Conservation (phyloP, 257 asterid species). For the Gynochthodes officinalis region DNA sequence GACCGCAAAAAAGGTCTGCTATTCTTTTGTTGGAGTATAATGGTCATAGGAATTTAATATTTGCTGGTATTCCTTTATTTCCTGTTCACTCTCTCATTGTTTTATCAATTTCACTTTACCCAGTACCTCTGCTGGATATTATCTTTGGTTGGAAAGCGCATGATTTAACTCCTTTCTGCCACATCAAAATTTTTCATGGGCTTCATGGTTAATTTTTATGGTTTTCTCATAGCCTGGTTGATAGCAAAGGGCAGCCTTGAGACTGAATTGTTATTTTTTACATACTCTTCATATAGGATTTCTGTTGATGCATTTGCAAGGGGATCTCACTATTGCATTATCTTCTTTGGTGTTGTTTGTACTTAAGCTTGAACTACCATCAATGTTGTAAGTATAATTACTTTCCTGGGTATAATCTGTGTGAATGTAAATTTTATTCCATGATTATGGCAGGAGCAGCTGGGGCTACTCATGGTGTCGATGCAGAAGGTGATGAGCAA, state of each 20-base stretch:
- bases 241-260: not conserved
- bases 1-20: not conserved
- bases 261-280: not conserved
- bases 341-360: not conserved
- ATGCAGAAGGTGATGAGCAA: slow-evolving; percentile 72
- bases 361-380: not conserved
- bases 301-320: not conserved
- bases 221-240: not conserved
- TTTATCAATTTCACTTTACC: not conserved
- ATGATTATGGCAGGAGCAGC: slow-evolving; percentile 32
- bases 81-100: not conserved
- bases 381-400: not conserved
- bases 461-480: slow-evolving; percentile 35
- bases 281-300: not conserved
- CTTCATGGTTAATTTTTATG: not conserved
- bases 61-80: not conserved
- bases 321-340: not conserved
- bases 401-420: not conserved
- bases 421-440: not conserved
- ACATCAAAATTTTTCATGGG: not conserved
- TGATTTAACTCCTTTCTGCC: not conserved
- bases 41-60: not conserved
- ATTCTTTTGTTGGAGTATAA: not conserved
- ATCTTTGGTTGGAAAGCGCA: not conserved
- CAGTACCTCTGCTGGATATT: not conserved